Base-by-base conservation (phyloP, 768 basidiomycete genomes). In the Phaeolepiota aurea region DNA sequence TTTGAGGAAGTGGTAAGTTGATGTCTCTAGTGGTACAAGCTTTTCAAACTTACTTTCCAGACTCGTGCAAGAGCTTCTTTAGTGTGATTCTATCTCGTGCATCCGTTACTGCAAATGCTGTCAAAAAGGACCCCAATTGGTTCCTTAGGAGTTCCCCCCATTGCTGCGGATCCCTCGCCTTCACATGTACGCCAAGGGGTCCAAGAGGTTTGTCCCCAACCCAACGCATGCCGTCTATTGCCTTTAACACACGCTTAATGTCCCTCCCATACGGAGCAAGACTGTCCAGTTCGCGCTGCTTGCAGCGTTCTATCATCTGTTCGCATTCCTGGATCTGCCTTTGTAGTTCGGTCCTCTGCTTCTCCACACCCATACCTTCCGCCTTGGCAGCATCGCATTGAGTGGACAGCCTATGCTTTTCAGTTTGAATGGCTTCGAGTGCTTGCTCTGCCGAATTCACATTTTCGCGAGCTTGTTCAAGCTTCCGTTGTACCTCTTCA, bases 131-230 rank as follows among this genome's bases (percentile, higher is more conserved):
- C 3, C 72, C 75, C 3, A 99, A 63, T 48, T 82, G 74, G 38
- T 59, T 58, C 45, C 82, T 65, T 48, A 98, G 58, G n/a, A 88
- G 48, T 0, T 63, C 62, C 0, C 76, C 79, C 76, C 87, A 97
- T 21, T 52, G 61, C 44, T 64, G 51, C 2, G 68, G 62, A 37
- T 93, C 85, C 49, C 68, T 75, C 25, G 89, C 74, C 50, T 79
- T 83, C 51, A 97, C 82, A 54, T 77, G 72, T 37, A 73, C 46
- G 0, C 94, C 94, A 18, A 97, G 64, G 0, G 94, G 94, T 0
- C 88, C 88, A 22, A 87, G 57, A 0, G 87, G 86, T 14, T 52
- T 53, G 34, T 78, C 69, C 2, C 87, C 87, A 19, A 63, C 45
- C 89, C 88, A 90, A 3, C 42, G 61, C 55, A 60, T 63, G 20